Evolutionary conservation across 1,284 basidiomycete species (phyloP).

Genomic region (Mycena sp.): DNA sequence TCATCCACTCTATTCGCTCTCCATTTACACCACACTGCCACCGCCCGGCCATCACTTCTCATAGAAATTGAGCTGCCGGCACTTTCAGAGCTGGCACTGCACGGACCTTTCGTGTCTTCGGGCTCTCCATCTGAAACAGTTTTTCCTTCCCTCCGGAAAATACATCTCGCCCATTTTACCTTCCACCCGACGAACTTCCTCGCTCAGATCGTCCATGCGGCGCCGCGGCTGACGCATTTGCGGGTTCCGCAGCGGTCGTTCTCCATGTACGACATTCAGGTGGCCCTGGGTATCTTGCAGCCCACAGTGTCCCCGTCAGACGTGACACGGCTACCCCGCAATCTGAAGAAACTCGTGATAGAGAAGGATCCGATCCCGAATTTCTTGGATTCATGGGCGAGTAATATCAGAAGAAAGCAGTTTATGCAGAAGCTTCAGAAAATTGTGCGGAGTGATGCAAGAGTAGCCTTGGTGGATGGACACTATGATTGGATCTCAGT

Average conservation of each 20-base stretch:
- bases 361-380: constrained; percentile 2
- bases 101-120: constrained; percentile 3
- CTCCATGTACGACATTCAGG: constrained; percentile 14
- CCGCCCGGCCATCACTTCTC: not conserved
- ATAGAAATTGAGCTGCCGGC: constrained; percentile 1
- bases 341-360: constrained; percentile 8
- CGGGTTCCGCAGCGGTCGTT: constrained; percentile 20
- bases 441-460: not conserved
- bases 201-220: not conserved
- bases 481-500: not conserved
- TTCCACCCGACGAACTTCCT: constrained; percentile 8
- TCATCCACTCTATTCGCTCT: constrained; percentile 7
- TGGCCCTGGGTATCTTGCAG: constrained; percentile 14
- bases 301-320: not conserved
- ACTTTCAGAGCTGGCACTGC: constrained; percentile 6
- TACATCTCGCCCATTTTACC: constrained; percentile 5
- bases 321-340: not conserved
- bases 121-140: not conserved
- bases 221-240: constrained; percentile 9
- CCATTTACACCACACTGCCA: constrained; percentile 6
- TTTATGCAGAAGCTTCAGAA: not conserved
- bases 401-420: constrained; percentile 5
- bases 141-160: constrained; percentile 13
- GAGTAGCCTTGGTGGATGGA: constrained; percentile 3
- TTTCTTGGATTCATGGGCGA: constrained; percentile 5